A percentile compares a stretch with the other conserved stretches of the same genome.
These are phyloP conservation scores for Carallia brachiata DNA, from an alignment of 345 rosid species.

Conservation along the genomic window DNA sequence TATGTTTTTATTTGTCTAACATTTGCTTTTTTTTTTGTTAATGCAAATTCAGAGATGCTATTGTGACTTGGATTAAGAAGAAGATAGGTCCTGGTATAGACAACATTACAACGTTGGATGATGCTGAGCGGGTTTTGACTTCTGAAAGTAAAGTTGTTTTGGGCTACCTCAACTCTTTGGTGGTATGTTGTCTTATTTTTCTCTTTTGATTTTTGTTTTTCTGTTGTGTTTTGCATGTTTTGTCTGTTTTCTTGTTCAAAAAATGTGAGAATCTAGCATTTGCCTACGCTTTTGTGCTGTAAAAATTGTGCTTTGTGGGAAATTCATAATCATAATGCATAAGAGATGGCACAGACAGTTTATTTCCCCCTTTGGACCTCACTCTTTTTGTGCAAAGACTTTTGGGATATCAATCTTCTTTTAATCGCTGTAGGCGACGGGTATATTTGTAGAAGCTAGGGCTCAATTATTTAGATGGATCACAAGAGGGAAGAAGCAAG, in stretches of 20 bases:
- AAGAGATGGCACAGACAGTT: no score
- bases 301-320: no score
- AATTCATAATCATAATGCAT: no score
- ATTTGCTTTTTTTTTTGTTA: not conserved
- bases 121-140: conserved; percentile 76
- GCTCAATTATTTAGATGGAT: no score
- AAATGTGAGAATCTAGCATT: no score
- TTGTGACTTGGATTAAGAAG: conserved; percentile 96
- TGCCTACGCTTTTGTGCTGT: no score
- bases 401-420: no score
- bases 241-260: not conserved
- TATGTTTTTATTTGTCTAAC: not conserved
- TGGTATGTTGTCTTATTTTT: conserved; percentile 50
- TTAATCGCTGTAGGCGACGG: no score
- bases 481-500: no score
- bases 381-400: no score
- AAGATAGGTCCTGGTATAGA: conserved; percentile 80
- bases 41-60: conserved; percentile 57
- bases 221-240: not conserved
- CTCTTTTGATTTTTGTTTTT: not conserved
- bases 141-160: conserved; percentile 75
- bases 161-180: conserved; percentile 83
- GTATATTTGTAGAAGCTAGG: no score
- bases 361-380: no score
- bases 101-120: conserved; percentile 78